These are phyloP conservation scores for Cladobotryum protrusum DNA, from an alignment of 2,329 filamentous ascomycete species.

Conservation along the genomic window DNA sequence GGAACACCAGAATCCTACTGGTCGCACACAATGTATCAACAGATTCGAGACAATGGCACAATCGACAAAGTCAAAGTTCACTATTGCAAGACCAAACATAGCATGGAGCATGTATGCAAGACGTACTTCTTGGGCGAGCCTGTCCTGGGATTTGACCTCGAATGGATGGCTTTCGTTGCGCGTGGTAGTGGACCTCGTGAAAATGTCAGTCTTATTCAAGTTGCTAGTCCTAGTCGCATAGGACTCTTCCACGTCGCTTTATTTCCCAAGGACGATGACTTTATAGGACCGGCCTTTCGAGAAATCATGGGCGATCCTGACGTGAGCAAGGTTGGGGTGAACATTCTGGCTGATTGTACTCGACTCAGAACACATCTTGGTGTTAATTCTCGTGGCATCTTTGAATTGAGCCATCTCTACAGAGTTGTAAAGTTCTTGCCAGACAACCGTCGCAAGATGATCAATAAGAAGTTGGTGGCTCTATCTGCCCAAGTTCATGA, in stretches of 20 bases:
- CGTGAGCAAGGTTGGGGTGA: slow-evolving; percentile 71
- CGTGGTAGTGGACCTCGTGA: slow-evolving; percentile 45
- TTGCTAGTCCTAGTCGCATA: slow-evolving; percentile 71
- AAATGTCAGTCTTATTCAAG: slow-evolving; percentile 76
- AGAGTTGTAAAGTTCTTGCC: slow-evolving; percentile 65
- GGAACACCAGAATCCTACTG: slow-evolving; percentile 53
- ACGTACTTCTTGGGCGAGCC: slow-evolving; percentile 61
- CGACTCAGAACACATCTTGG: slow-evolving; percentile 61
- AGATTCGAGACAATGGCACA: slow-evolving; percentile 34
- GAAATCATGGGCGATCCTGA: slow-evolving; percentile 63
- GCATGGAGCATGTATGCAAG: slow-evolving; percentile 59
- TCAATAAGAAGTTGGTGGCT: slow-evolving; percentile 61
- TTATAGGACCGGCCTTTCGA: slow-evolving; percentile 66
- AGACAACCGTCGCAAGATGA: slow-evolving; percentile 41
- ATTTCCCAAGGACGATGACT: slow-evolving; percentile 46
- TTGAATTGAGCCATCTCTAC: slow-evolving; percentile 80
- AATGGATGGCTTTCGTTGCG: slow-evolving; percentile 61
- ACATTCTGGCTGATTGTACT: slow-evolving; percentile 63
- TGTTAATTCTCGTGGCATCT: slow-evolving; percentile 58
- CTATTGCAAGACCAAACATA: slow-evolving; percentile 65
- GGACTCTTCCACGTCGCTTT: slow-evolving; percentile 75
- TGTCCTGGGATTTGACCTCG: slow-evolving; percentile 82
- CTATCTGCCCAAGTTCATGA: slow-evolving; percentile 66
- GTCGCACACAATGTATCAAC: slow-evolving; percentile 63
- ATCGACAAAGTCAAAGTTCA: slow-evolving; percentile 59